These are phyloP conservation scores for Candida fluviatilis DNA, from an alignment of 805 yeast species.

Conservation along the genomic window DNA sequence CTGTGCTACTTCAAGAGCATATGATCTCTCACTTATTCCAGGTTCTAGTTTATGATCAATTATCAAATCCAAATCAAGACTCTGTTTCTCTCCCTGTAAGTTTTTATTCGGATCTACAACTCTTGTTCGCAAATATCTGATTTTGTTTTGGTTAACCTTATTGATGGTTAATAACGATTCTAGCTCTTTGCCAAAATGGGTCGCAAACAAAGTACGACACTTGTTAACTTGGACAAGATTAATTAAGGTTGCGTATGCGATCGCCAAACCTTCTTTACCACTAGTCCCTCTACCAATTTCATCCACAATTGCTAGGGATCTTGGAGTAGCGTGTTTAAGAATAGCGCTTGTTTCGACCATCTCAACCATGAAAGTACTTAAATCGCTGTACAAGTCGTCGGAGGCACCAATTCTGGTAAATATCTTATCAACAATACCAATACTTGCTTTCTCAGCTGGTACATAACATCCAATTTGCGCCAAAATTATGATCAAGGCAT, in stretches of 20 bases:
- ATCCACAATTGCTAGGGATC: slow-evolving; percentile 64
- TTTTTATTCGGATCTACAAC: slow-evolving; percentile 14
- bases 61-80: slow-evolving; percentile 16
- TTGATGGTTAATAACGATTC: slow-evolving; percentile 31
- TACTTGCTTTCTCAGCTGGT: slow-evolving; percentile 55
- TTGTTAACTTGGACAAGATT: slow-evolving; percentile 50
- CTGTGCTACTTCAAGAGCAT: slow-evolving; percentile 72
- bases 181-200: slow-evolving; percentile 60
- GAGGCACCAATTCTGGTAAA: slow-evolving; percentile 85
- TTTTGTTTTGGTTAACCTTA: slow-evolving; percentile 20
- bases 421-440: slow-evolving; percentile 72
- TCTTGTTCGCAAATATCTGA: slow-evolving; percentile 30
- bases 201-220: slow-evolving; percentile 82
- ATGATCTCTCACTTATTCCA: slow-evolving; percentile 73
- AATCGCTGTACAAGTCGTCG: slow-evolving; percentile 70
- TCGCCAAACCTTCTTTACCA: slow-evolving; percentile 76
- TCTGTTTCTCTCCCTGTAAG: background rate
- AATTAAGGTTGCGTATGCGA: slow-evolving; percentile 72
- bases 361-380: slow-evolving; percentile 87
- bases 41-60: slow-evolving; percentile 55
- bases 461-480: slow-evolving; percentile 74
- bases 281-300: slow-evolving; percentile 88
- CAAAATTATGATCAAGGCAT: slow-evolving; percentile 66
- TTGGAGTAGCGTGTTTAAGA: slow-evolving; percentile 48
- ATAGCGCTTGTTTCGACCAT: slow-evolving; percentile 65